These are phyloP conservation scores for Ajuga chamaepitys DNA, from an alignment of 257 asterid genomes.

Conservation along the genomic window DNA sequence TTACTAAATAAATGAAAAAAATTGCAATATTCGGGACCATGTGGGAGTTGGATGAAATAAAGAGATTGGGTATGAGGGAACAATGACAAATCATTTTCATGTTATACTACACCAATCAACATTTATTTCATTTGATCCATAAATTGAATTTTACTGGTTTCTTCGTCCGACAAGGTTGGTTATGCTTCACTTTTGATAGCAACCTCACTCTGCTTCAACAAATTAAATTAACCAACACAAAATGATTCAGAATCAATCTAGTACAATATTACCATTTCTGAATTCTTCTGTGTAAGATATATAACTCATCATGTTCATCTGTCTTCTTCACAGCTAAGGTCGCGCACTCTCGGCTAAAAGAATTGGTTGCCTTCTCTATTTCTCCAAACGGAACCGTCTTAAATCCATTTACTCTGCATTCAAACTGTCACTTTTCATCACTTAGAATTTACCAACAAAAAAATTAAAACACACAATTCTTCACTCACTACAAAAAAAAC, in stretches of 20 bases:
- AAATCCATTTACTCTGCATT: conserved; percentile 34
- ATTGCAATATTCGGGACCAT: too few species aligned
- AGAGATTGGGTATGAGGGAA: neutral
- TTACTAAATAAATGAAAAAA: too few species aligned
- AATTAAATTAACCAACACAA: neutral
- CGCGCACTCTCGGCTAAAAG: conserved; percentile 41
- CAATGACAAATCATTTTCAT: neutral
- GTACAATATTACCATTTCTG: conserved; percentile 36
- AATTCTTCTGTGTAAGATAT: conserved; percentile 48
- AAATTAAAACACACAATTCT: too few species aligned
- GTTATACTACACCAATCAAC: neutral
- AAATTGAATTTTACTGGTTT: conserved; percentile 26
- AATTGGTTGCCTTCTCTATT: conserved; percentile 47
- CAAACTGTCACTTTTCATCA: too few species aligned
- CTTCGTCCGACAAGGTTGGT: conserved; percentile 49
- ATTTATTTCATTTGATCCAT: neutral
- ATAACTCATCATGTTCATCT: conserved; percentile 36
- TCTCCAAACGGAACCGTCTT: conserved; percentile 40
- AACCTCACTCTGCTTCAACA: conserved; percentile 43
- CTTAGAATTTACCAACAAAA: too few species aligned
- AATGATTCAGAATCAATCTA: neutral
- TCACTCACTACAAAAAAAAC: too few species aligned
- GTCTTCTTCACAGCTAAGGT: conserved; percentile 51
- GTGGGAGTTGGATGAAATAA: neutral
- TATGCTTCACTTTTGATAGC: conserved; percentile 56